Evolutionary conservation across 2,329 filamentous ascomycete species (phyloP).

Genomic region (Sporothrix pseudoabietina): DNA sequence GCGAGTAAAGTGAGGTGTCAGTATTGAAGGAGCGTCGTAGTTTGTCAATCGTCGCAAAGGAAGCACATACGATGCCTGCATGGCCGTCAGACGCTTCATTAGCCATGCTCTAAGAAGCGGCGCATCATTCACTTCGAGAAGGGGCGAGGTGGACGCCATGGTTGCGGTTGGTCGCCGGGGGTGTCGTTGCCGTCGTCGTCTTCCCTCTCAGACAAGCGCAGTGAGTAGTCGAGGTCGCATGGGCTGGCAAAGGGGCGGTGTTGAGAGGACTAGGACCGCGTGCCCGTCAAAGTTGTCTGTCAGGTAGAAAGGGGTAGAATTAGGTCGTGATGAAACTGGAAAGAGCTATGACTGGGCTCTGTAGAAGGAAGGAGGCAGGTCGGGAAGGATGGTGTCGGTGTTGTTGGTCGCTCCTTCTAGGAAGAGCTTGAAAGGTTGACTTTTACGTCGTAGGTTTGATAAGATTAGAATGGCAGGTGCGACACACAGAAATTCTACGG

Average conservation of each 20-base stretch:
- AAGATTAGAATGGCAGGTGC: neutral
- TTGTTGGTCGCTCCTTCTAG: constrained; percentile 3
- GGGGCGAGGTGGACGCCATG: neutral
- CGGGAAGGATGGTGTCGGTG: neutral
- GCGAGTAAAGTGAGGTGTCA: constrained; percentile 20
- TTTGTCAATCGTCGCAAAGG: too few species aligned
- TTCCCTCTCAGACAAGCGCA: neutral
- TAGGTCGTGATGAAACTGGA: too few species aligned
- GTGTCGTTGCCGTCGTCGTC: neutral
- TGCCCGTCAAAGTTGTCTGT: neutral
- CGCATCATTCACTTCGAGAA: constrained; percentile 52
- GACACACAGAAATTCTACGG: neutral
- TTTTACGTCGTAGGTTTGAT: too few species aligned
- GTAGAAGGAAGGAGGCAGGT: neutral
- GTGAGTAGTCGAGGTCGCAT: neutral
- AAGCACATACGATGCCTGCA: constrained; percentile 68
- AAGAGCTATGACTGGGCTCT: neutral
- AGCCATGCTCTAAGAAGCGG: constrained; percentile 73
- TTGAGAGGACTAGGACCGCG: neutral
- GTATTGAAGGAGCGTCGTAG: neutral
- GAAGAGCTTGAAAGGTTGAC: too few species aligned
- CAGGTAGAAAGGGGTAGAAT: neutral
- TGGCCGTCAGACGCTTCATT: constrained; percentile 73
- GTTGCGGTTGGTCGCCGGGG: neutral
- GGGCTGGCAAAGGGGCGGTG: neutral